phyloP scores from a whole-genome alignment of 352 stramenopile species.

The Pythium vanterpoolii region DNA sequence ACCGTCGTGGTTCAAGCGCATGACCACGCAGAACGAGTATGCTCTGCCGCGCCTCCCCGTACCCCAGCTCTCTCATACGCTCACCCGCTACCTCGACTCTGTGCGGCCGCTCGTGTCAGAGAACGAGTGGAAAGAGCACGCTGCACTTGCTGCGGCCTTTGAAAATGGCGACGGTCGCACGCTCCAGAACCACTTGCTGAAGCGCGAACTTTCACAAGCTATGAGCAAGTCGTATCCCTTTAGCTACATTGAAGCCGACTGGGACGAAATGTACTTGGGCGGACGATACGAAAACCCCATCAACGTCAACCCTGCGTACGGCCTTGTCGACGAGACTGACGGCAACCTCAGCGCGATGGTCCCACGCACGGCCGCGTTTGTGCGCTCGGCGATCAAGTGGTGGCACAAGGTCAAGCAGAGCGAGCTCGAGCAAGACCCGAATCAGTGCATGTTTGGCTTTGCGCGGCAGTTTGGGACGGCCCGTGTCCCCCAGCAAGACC shows the following conservation, averaged over 20 bases:
- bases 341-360: conserved; percentile 67
- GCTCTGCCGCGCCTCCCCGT: conserved; percentile 57
- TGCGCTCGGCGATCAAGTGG: conserved; percentile 85
- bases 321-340: conserved; percentile 76
- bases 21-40: conserved; percentile 39
- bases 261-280: conserved; percentile 90
- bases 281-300: conserved; percentile 88
- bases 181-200: conserved; percentile 36
- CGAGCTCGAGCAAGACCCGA: conserved; percentile 86
- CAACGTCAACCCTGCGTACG: conserved; percentile 91
- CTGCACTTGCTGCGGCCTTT: conserved; percentile 47
- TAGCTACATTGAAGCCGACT: conserved; percentile 92
- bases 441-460: conserved; percentile 89
- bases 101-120: conserved; percentile 56
- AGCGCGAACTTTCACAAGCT: conserved; percentile 60
- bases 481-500: conserved; percentile 65
- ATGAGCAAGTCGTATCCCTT: conserved; percentile 87
- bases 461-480: conserved; percentile 85
- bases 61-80: conserved; percentile 72
- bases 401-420: conserved; percentile 86
- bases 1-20: conserved; percentile 37
- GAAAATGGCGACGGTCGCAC: conserved; percentile 28
- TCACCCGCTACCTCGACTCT: conserved; percentile 56
- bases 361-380: conserved; percentile 71
- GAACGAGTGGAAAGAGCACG: conserved; percentile 44